Percentiles rank a stretch among this genome's conserved stretches.
phyloP scores from a whole-genome alignment of 306 rosid genomes.

The Dryas octopetala region DNA sequence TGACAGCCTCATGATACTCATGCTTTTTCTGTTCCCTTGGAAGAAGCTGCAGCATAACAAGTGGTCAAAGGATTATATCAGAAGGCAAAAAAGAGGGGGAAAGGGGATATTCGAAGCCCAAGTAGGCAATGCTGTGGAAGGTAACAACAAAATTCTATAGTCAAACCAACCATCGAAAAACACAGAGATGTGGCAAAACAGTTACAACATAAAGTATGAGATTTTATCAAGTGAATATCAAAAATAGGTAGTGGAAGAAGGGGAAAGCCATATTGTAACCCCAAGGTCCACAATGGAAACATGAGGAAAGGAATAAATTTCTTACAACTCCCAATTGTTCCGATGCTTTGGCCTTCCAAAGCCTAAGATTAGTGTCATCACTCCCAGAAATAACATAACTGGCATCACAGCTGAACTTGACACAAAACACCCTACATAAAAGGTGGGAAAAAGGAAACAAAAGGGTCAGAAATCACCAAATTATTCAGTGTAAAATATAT shows the following conservation, averaged over 20 bases:
- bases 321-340: slow-evolving; percentile 97
- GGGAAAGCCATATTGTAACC: not conserved
- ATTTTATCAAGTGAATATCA: not conserved
- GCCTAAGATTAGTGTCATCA: slow-evolving; percentile 92
- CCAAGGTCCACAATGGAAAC: not conserved
- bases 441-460: slow-evolving; percentile 4
- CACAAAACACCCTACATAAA: slow-evolving; percentile 79
- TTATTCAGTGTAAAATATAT: not conserved
- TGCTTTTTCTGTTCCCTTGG: slow-evolving; percentile 88
- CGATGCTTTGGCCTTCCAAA: slow-evolving; percentile 97
- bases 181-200: not conserved
- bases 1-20: slow-evolving; percentile 76
- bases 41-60: slow-evolving; percentile 56
- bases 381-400: slow-evolving; percentile 94
- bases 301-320: slow-evolving; percentile 17
- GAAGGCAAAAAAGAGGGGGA: too few relatives aligned
- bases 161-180: not conserved
- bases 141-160: not conserved
- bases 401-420: slow-evolving; percentile 88
- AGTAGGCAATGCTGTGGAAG: not conserved
- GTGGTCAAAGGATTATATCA: not conserved
- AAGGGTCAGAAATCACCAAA: slow-evolving; percentile 4
- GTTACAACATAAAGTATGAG: not conserved
- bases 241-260: not conserved
- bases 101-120: too few relatives aligned